Evolutionary conservation across 768 basidiomycete species (phyloP).

Genomic region (Omphalotus guepiniiformis): DNA sequence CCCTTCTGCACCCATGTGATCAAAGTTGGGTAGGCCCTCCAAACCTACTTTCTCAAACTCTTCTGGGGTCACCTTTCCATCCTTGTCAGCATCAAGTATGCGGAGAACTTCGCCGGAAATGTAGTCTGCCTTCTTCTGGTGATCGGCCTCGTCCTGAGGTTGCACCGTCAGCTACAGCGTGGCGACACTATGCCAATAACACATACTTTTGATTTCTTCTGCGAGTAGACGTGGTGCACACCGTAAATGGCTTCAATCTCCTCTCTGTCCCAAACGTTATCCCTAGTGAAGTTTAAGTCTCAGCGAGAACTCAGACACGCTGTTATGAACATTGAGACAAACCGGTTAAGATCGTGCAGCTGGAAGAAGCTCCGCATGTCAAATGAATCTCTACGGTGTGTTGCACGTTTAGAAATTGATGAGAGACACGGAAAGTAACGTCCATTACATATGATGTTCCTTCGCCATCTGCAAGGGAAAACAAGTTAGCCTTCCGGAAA

Average conservation of each 20-base stretch:
- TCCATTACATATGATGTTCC: conserved; percentile 78
- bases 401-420: background rate
- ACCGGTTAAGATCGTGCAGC: conserved; percentile 90
- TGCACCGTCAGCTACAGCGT: background rate
- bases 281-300: conserved; percentile 31
- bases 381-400: conserved; percentile 63
- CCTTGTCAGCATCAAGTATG: conserved; percentile 67
- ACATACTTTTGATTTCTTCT: conserved; percentile 69
- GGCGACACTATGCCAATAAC: background rate
- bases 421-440: conserved; percentile 3
- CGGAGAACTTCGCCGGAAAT: conserved; percentile 71
- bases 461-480: conserved; percentile 64
- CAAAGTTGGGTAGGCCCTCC: conserved; percentile 78
- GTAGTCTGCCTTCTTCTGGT: conserved; percentile 75
- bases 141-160: conserved; percentile 65
- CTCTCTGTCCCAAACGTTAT: conserved; percentile 77
- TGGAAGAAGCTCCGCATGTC: conserved; percentile 90
- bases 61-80: conserved; percentile 62
- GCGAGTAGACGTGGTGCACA: conserved; percentile 87
- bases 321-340: conserved; percentile 19
- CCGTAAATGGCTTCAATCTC: conserved; percentile 97
- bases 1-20: conserved; percentile 80
- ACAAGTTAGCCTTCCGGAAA: no score
- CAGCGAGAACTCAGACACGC: background rate
- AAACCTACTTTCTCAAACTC: conserved; percentile 75